These are phyloP conservation scores for Pythium guiyangense DNA, from an alignment of 352 stramenopile genomes.

Conservation along the genomic window DNA sequence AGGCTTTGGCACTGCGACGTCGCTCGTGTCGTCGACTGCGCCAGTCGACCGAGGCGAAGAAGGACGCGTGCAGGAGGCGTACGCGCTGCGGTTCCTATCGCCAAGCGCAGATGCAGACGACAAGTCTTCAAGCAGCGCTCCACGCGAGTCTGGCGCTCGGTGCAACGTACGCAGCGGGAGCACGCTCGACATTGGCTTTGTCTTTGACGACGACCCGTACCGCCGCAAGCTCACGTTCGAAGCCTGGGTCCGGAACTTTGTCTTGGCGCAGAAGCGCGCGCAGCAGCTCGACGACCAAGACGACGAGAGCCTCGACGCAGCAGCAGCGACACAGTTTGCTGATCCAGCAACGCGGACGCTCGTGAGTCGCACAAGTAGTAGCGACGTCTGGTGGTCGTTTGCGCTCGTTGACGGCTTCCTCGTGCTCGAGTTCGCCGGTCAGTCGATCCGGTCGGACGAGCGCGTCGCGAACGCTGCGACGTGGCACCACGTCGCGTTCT, in stretches of 20 bases:
- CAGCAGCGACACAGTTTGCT: neutral
- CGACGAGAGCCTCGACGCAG: constrained; percentile 14
- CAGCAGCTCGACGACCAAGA: constrained; percentile 32
- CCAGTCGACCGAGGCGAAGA: constrained; percentile 74
- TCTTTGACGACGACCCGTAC: constrained; percentile 81
- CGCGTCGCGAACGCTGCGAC: constrained; percentile 29
- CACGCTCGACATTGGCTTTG: constrained; percentile 63
- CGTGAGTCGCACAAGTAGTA: constrained; percentile 11
- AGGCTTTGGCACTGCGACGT: constrained; percentile 26
- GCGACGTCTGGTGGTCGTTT: constrained; percentile 38
- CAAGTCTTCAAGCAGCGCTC: neutral
- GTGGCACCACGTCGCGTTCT: constrained; percentile 75
- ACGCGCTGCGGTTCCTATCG: constrained; percentile 50
- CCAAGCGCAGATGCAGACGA: constrained; percentile 1
- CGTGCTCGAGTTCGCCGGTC: constrained; percentile 37
- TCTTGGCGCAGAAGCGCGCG: constrained; percentile 22
- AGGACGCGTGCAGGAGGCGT: constrained; percentile 65
- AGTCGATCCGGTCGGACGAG: constrained; percentile 38
- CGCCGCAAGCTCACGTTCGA: constrained; percentile 77
- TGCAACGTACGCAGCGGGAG: constrained; percentile 47
- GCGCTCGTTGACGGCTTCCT: constrained; percentile 36
- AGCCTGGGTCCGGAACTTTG: constrained; percentile 65
- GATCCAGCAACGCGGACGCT: constrained; percentile 11
- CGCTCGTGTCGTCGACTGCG: constrained; percentile 47
- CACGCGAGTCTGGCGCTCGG: constrained; percentile 36